These are phyloP conservation scores for Trichoderma sp. DNA, from an alignment of 2,329 filamentous ascomycete species.

Conservation along the genomic window DNA sequence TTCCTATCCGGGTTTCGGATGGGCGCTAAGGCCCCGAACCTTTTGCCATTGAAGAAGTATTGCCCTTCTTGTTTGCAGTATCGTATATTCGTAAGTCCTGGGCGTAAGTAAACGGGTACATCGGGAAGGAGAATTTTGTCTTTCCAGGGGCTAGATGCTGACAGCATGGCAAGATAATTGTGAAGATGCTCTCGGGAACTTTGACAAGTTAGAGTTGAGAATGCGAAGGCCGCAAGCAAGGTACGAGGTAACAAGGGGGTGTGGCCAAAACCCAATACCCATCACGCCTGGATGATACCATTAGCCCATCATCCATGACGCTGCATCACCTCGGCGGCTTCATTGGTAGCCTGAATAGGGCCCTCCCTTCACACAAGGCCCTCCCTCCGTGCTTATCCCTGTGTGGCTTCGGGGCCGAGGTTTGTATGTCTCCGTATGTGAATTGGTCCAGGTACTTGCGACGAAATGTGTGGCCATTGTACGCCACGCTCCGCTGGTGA, in stretches of 20 bases:
- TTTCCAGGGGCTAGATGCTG: not conserved
- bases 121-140: not conserved
- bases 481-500: not conserved
- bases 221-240: not conserved
- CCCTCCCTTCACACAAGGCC: not conserved
- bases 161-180: not conserved
- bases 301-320: constrained; percentile 10
- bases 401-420: constrained; percentile 10
- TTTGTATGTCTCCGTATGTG: not conserved
- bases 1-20: not conserved
- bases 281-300: not conserved
- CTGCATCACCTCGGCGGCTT: not conserved
- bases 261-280: not conserved
- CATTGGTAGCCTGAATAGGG: not conserved
- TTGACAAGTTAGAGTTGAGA: not conserved
- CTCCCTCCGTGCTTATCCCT: not conserved
- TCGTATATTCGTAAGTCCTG: not conserved
- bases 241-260: not conserved
- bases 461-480: not conserved
- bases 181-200: not conserved
- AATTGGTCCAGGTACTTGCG: not conserved
- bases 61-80: not conserved
- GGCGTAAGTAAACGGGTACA: not conserved
- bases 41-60: not conserved
- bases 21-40: not conserved